These are phyloP conservation scores for Nakaseomyces uthaithaninus DNA, from an alignment of 1,139 yeast genomes.

Conservation along the genomic window DNA sequence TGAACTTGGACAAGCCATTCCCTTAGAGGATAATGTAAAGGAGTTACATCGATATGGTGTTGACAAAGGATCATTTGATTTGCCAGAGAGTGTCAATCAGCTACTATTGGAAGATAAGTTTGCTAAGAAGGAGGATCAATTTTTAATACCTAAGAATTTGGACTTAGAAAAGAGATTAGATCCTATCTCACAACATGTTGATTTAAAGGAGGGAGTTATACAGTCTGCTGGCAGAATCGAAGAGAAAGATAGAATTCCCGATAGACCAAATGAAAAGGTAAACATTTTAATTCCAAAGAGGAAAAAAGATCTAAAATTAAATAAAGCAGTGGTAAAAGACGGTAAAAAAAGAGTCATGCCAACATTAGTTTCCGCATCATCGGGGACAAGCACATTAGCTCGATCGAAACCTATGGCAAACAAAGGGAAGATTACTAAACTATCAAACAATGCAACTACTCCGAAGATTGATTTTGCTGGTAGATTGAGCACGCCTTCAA, in stretches of 20 bases:
- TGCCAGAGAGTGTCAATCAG: slow-evolving; percentile 83
- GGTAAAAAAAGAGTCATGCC: slow-evolving; percentile 90
- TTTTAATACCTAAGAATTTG: slow-evolving; percentile 8
- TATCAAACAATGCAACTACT: background rate
- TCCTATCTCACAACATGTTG: slow-evolving; percentile 9
- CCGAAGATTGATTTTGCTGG: slow-evolving; percentile 9
- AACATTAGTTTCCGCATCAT: slow-evolving; percentile 48
- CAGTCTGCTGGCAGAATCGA: slow-evolving; percentile 15
- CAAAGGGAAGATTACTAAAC: background rate
- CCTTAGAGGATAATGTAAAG: slow-evolving; percentile 55
- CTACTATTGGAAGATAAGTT: slow-evolving; percentile 56
- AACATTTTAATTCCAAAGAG: slow-evolving; percentile 27
- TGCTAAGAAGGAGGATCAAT: slow-evolving; percentile 15
- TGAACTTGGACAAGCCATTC: slow-evolving; percentile 69
- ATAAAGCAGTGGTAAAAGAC: slow-evolving; percentile 31
- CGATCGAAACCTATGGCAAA: slow-evolving; percentile 8
- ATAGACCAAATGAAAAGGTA: slow-evolving; percentile 15
- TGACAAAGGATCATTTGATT: slow-evolving; percentile 70
- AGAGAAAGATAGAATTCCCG: slow-evolving; percentile 3
- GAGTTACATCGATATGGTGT: slow-evolving; percentile 81
- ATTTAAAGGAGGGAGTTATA: slow-evolving; percentile 14
- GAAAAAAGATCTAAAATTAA: slow-evolving; percentile 26
- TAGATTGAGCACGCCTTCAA: slow-evolving; percentile 30
- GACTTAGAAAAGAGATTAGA: slow-evolving; percentile 18
- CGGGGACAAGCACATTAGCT: slow-evolving; percentile 5